phyloP scores from a whole-genome alignment of 202 grass and related monocot genomes.

The Carex arenaria region DNA sequence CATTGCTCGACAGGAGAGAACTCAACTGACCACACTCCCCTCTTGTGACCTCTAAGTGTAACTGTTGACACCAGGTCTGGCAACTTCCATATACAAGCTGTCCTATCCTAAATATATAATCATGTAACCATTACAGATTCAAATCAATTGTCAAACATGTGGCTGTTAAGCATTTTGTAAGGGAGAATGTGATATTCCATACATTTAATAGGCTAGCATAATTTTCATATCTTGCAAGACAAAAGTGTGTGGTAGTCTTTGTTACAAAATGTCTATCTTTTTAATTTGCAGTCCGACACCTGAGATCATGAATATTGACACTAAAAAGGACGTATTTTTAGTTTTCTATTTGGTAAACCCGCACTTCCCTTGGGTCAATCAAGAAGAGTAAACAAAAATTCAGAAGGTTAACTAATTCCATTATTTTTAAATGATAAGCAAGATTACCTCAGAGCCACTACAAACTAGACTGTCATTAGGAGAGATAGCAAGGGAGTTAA shows the following conservation, averaged over 20 bases:
- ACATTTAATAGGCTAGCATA: background rate
- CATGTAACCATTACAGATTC: background rate
- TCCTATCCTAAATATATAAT: conserved; percentile 49
- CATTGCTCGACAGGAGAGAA: conserved; percentile 95
- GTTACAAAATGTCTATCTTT: background rate
- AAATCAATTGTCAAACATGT: background rate
- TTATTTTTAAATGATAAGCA: background rate
- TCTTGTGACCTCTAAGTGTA: conserved; percentile 81
- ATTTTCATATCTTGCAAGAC: background rate
- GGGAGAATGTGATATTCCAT: background rate
- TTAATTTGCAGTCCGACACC: background rate
- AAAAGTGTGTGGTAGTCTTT: background rate
- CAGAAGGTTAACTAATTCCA: background rate
- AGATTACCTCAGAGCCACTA: conserved; percentile 88
- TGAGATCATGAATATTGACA: background rate
- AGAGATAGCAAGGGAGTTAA: conserved; percentile 79
- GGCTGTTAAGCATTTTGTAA: background rate
- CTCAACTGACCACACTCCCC: conserved; percentile 93
- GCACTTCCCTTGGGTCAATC: background rate
- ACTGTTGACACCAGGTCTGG: conserved; percentile 66
- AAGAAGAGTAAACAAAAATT: background rate
- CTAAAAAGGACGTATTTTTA: background rate
- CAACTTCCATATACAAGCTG: conserved; percentile 91
- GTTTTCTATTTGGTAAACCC: background rate
- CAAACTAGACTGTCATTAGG: conserved; percentile 89